These are phyloP conservation scores for Vanilla planifolia DNA, from an alignment of 106 monocot species.

Conservation along the genomic window DNA sequence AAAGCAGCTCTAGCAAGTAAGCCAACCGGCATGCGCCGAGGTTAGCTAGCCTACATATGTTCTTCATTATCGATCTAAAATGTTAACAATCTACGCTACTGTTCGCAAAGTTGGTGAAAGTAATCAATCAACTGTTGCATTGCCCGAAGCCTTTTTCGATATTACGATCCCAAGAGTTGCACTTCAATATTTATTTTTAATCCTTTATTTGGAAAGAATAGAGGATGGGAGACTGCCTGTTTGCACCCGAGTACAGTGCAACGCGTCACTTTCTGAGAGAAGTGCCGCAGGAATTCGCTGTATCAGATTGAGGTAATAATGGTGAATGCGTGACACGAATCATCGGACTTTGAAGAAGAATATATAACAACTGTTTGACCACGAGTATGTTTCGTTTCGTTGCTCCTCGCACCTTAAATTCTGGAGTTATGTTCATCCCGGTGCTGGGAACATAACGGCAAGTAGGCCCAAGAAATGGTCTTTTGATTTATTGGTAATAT, in stretches of 20 bases:
- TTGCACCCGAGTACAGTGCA: neutral
- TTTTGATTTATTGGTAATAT: neutral
- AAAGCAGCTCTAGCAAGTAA: neutral
- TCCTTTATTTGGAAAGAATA: neutral
- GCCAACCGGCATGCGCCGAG: neutral
- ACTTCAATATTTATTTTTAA: neutral
- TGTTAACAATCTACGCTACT: neutral
- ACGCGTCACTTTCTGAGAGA: neutral
- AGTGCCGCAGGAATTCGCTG: neutral
- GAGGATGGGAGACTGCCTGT: neutral
- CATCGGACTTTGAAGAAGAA: conserved; percentile 1
- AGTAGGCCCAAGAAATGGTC: neutral
- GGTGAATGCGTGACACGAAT: neutral
- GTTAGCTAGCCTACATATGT: neutral
- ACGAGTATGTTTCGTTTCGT: neutral
- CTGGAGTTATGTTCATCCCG: neutral
- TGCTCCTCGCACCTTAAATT: conserved; percentile 1
- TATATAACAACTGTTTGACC: neutral
- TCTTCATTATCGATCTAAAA: neutral
- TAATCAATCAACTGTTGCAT: neutral
- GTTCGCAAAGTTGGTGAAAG: neutral
- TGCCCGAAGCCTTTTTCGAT: neutral
- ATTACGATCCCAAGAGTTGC: neutral
- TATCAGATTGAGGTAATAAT: conserved; percentile 8
- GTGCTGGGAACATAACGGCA: conserved; percentile 1